phyloP scores from a whole-genome alignment of 805 yeast species.

The Saturnispora kantuleensis region DNA sequence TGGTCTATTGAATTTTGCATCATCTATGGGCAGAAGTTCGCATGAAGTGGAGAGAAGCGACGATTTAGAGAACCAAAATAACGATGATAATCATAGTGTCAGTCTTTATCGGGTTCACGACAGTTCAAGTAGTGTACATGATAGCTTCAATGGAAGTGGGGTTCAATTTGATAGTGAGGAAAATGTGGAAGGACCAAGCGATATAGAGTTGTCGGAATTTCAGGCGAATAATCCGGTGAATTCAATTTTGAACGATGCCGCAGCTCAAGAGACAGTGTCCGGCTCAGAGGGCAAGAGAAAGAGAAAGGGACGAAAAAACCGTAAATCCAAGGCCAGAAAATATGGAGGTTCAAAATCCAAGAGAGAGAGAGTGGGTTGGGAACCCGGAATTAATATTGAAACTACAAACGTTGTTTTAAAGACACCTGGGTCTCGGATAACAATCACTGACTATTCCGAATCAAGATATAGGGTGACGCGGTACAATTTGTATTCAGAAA shows the following conservation, averaged over 20 bases:
- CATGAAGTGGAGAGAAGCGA: neutral
- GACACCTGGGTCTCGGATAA: conserved; percentile 43
- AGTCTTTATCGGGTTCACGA: neutral
- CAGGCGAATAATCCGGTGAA: neutral
- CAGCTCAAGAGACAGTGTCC: neutral
- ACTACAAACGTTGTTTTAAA: conserved; percentile 42
- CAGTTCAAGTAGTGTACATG: neutral
- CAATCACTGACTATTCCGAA: conserved; percentile 42
- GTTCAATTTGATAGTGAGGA: conserved; percentile 2
- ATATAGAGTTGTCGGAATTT: neutral
- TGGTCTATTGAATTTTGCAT: neutral
- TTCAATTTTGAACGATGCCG: neutral
- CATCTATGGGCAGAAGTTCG: neutral
- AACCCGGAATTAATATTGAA: conserved; percentile 47
- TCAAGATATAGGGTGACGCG: conserved; percentile 35
- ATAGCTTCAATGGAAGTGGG: neutral
- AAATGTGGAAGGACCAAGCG: neutral
- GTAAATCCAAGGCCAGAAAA: conserved; percentile 16
- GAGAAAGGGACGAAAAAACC: neutral
- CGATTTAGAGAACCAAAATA: conserved; percentile 1
- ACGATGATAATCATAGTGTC: neutral
- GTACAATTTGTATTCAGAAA: conserved; percentile 29
- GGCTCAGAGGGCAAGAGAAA: neutral
- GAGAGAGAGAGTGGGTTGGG: conserved; percentile 41
- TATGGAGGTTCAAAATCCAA: conserved; percentile 31